phyloP scores from a whole-genome alignment of 148 eudicot species.

The Vaccinium macrocarpon region DNA sequence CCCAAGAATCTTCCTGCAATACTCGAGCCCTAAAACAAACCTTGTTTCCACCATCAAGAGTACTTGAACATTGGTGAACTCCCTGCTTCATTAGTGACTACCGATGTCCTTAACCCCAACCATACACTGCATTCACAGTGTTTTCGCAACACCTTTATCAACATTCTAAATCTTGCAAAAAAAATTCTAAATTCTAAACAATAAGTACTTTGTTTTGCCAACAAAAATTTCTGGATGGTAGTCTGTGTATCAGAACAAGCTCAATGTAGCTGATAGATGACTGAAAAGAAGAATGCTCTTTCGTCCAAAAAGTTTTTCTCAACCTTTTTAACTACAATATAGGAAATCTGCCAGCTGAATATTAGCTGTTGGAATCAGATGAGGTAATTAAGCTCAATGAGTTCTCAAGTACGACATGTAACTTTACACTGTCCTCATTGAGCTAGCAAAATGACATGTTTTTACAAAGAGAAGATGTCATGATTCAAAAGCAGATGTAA shows the following conservation, averaged over 20 bases:
- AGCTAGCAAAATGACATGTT: not conserved
- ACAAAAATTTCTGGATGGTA: not conserved
- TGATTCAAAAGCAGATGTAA: not conserved
- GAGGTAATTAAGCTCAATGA: not conserved
- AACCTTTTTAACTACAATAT: not conserved
- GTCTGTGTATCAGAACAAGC: not conserved
- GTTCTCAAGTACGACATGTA: not conserved
- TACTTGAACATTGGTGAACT: not conserved
- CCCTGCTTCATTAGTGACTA: not conserved
- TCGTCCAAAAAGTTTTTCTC: not conserved
- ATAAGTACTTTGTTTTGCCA: not conserved
- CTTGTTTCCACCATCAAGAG: not conserved
- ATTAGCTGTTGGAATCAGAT: not conserved
- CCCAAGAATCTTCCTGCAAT: not conserved
- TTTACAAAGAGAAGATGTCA: not conserved
- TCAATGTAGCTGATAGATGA: not conserved
- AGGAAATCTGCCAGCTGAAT: not conserved
- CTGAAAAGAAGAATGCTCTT: not conserved
- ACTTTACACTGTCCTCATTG: not conserved
- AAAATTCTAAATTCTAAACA: not conserved
- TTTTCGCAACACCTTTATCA: not conserved
- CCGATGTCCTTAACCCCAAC: not conserved
- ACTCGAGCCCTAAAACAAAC: not conserved
- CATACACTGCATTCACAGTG: not conserved
- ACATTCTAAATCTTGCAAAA: not conserved